Evolutionary conservation across 2,329 filamentous ascomycete genomes (phyloP).

Genomic region (Xylaria sp.): DNA sequence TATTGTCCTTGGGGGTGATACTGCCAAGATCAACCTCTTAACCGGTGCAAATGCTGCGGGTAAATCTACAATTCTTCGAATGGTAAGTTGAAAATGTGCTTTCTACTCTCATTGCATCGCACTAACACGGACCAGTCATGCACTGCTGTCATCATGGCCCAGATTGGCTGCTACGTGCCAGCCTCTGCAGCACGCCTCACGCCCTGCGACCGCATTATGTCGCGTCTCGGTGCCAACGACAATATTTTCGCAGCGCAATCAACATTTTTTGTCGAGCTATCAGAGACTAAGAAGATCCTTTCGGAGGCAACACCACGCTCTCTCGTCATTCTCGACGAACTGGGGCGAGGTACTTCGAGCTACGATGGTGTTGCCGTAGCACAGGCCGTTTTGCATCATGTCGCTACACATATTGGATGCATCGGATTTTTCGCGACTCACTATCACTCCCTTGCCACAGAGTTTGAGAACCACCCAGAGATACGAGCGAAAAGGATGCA

Average conservation of each 20-base stretch:
- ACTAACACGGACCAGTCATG: constrained; percentile 72
- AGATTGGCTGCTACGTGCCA: constrained; percentile 93
- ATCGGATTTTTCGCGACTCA: constrained; percentile 98
- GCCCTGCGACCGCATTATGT: constrained; percentile 98
- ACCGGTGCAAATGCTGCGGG: constrained; percentile 97
- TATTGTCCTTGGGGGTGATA: constrained; percentile 82
- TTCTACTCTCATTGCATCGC: not conserved
- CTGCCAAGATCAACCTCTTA: constrained; percentile 86
- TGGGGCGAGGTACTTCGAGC: constrained; percentile 92
- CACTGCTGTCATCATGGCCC: constrained; percentile 95
- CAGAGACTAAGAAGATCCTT: constrained; percentile 97
- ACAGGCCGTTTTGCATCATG: constrained; percentile 95
- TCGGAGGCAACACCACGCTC: constrained; percentile 93
- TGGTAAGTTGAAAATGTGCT: constrained; percentile 68
- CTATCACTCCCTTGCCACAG: constrained; percentile 91
- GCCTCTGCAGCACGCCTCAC: constrained; percentile 84
- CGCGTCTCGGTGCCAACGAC: constrained; percentile 94
- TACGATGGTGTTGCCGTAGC: constrained; percentile 98
- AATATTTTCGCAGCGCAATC: constrained; percentile 98
- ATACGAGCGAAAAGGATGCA: constrained; percentile 90
- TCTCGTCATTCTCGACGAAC: constrained; percentile 94
- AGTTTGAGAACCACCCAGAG: constrained; percentile 91
- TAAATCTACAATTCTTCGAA: constrained; percentile 94
- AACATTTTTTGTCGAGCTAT: constrained; percentile 97
- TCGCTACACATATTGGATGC: constrained; percentile 92